Evolutionary conservation across 164 flowering plant genomes (phyloP), one percentile per base, ranked within the genome.

Genomic region (Saururus chinensis): DNA sequence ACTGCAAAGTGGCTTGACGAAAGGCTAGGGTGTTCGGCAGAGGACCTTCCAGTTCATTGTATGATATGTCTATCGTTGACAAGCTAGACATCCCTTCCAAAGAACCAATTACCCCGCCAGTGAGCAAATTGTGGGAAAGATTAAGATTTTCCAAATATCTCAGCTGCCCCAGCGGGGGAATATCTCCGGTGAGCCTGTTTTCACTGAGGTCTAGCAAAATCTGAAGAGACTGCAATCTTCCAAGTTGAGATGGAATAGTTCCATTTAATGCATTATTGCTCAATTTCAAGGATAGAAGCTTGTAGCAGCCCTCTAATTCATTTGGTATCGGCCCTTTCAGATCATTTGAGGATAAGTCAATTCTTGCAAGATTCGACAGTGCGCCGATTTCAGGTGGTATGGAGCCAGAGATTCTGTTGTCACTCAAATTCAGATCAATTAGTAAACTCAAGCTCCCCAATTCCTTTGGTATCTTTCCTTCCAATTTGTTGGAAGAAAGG

Each of bases 331-430:
- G 26, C 25, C 74, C 72, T 12, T 6, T 55, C 10, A 74, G 37
- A 19, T 56, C 60, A 56, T 74, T 74, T 1, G 12, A 52, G 0
- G 74, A 74, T 19, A 74, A 60, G 37, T 74, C 77, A 20, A 74
- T 19, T 23, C 11, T n/a, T 45, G 51, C 56, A 13, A 74, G 60
- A 26, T 17, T 5, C 4, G 63, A 54, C 19, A 68, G 25, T 23
- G 35, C 45, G 49, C 70, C 74, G 9, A 71, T 56, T 19, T 56
- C 65, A 9, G 21, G 19, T 16, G 74, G 77, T 25, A 74, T 65
- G 21, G 26, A 16, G 2, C 72, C 77, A 13, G 77, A 67, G n/a
- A 74, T 53, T 58, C 57, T 63, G 66, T 75, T 70, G 51, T 23
- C 19, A 25, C 74, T 70, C 69, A 74, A 62, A 42, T 74, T 65